These are phyloP conservation scores for Orychophragmus violaceus DNA, from an alignment of 345 rosid genomes.

Conservation along the genomic window DNA sequence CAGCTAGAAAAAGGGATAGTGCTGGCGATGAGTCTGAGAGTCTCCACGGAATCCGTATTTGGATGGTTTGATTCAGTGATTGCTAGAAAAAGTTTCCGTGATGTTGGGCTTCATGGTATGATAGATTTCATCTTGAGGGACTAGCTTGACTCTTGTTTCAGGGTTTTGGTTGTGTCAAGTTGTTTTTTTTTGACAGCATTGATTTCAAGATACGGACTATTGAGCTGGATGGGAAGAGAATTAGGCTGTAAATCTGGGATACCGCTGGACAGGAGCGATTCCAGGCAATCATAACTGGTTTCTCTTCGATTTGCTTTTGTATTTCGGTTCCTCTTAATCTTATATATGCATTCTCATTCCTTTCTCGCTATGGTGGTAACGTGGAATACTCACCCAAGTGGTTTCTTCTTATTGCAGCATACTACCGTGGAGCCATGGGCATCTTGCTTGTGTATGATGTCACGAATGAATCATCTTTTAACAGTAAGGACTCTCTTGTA, in stretches of 20 bases:
- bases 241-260: conserved; percentile 95
- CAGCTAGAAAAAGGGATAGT: too few species aligned
- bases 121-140: too few species aligned
- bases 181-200: conserved; percentile 43
- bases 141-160: too few species aligned
- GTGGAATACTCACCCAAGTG: background rate
- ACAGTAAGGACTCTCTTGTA: conserved; percentile 54
- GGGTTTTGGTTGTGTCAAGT: too few species aligned
- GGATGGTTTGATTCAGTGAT: too few species aligned
- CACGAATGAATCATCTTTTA: conserved; percentile 96
- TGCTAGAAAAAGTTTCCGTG: too few species aligned
- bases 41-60: too few species aligned
- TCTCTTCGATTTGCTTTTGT: too few species aligned
- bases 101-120: too few species aligned
- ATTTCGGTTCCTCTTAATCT: too few species aligned
- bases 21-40: too few species aligned
- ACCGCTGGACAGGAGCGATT: conserved; percentile 37
- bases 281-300: conserved; percentile 74
- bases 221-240: conserved; percentile 90
- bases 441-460: conserved; percentile 91
- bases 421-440: conserved; percentile 99
- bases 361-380: background rate
- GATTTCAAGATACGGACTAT: conserved; percentile 95
- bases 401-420: conserved; percentile 52
- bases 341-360: background rate